Base-by-base conservation (phyloP, 2,329 filamentous ascomycete genomes). In the Sporothrix protearum region DNA sequence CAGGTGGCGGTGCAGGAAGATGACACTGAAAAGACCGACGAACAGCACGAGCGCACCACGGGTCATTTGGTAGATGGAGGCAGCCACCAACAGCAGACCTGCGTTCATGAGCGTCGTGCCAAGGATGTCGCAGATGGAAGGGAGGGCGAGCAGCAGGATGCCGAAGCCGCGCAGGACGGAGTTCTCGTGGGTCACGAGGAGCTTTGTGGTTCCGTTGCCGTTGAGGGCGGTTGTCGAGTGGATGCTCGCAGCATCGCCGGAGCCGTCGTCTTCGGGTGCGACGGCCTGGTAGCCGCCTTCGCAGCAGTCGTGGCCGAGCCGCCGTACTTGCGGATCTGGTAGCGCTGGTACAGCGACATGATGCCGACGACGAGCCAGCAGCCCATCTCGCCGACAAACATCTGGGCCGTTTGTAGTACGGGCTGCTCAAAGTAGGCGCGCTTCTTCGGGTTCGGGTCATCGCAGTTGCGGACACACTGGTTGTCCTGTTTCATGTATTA, bases 61-160 rank as follows among this genome's bases (percentile, higher is more conserved):
- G 0, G 95, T 98, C 96, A 99, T 99, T 82, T 99, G 96, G 82
- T 97, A 99, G 78, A 99, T 97, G 73, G 93, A 96, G 1, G 96
- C 93, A 14, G 93, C 96, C 30, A 98, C 94, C 79, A 98, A 94
- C 66, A 98, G 86, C 75, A 99, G 85, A 3, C 96, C 96, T 4
- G 93, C 92, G 78, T 99, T 99, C 94, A 99, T 98, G 71, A 98
- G 87, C 3, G 96, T 99, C 4, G 96, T 99, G 64, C 93, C 96
- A 30, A 92, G 89, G 75, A 98, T 97, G 79, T 99, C 96, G 82
- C 94, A 97, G 78, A 94, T 91, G 55, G 96, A 92, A 0, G 96
- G 96, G 12, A 97, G 83, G 8, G 94, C 91, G 70, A 99, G 87
- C 39, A 98, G 81, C 3, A 91, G 78, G 25, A 97, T 85, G 73